Evolutionary conservation across 2,329 filamentous ascomycete genomes (phyloP).

Genomic region (Aspergillus ruber): DNA sequence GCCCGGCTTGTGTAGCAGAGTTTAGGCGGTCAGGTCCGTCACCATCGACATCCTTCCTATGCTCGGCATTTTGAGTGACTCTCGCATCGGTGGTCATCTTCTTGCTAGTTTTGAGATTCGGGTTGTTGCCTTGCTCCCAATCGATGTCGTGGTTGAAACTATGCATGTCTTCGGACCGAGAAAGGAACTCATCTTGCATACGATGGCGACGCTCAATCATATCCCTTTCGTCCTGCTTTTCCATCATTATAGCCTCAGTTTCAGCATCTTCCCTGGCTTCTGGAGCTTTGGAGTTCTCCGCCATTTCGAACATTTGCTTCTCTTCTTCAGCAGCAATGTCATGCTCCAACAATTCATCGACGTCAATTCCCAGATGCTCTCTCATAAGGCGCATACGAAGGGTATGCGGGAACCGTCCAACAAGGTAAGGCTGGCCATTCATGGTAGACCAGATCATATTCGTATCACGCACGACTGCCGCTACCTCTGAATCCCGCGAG

Average conservation of each 20-base stretch:
- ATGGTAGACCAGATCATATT: conserved; percentile 90
- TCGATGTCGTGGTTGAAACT: conserved; percentile 74
- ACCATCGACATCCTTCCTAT: conserved; percentile 71
- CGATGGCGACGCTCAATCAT: conserved; percentile 38
- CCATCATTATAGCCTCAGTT: conserved; percentile 25
- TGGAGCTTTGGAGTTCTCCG: conserved; percentile 29
- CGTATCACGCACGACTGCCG: conserved; percentile 82
- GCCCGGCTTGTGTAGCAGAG: conserved; percentile 53
- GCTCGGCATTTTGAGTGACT: conserved; percentile 55
- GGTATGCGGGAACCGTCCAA: conserved; percentile 87
- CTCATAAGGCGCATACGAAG: conserved; percentile 91
- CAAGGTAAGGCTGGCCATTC: conserved; percentile 81
- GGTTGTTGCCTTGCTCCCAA: conserved; percentile 53
- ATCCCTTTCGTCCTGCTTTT: conserved; percentile 36
- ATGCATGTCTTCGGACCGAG: conserved; percentile 49
- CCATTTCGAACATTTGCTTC: conserved; percentile 53
- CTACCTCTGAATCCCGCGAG: conserved; percentile 83
- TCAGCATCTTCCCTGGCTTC: conserved; percentile 17
- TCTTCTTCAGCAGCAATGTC: conserved; percentile 64
- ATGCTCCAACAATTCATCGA: conserved; percentile 81
- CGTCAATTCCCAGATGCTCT: conserved; percentile 91
- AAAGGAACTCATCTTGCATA: conserved; percentile 51
- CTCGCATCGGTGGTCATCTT: conserved; percentile 52
- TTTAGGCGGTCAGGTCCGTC: conserved; percentile 72
- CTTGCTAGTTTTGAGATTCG: conserved; percentile 49